phyloP scores from a whole-genome alignment of 345 rosid genomes.

The Microcos paniculata region DNA sequence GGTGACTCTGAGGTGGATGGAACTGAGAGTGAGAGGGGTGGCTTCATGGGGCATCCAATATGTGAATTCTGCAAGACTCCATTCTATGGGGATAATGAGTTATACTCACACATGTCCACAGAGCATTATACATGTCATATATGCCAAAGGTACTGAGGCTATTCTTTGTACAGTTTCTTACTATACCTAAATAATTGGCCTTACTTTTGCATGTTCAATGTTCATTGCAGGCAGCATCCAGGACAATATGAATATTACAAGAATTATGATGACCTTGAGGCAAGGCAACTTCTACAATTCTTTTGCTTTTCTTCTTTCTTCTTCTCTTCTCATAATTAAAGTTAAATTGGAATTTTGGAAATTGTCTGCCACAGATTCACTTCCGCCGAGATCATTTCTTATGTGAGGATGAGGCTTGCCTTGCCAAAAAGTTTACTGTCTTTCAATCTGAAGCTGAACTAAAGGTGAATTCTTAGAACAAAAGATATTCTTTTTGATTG shows the following conservation, averaged over 20 bases:
- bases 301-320: not conserved
- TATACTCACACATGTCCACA: constrained; percentile 85
- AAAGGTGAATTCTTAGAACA: constrained; percentile 56
- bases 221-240: constrained; percentile 73
- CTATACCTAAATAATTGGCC: not conserved
- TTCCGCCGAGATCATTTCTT: constrained; percentile 84
- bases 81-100: constrained; percentile 92
- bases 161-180: not conserved
- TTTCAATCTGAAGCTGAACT: constrained; percentile 84
- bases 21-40: constrained; percentile 93
- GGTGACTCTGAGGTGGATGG: constrained; percentile 98
- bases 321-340: not conserved
- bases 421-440: constrained; percentile 82
- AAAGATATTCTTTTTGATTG: not conserved
- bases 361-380: constrained; percentile 61
- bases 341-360: not conserved
- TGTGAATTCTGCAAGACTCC: constrained; percentile 90
- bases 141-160: constrained; percentile 70
- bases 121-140: constrained; percentile 92
- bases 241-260: constrained; percentile 88
- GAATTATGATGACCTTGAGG: constrained; percentile 94
- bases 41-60: constrained; percentile 88
- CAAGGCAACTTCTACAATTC: constrained; percentile 21
- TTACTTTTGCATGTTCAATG: not conserved
- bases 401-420: constrained; percentile 95